These are phyloP conservation scores for Aspergillus steynii DNA, from an alignment of 495 filamentous ascomycete genomes.

Conservation along the genomic window DNA sequence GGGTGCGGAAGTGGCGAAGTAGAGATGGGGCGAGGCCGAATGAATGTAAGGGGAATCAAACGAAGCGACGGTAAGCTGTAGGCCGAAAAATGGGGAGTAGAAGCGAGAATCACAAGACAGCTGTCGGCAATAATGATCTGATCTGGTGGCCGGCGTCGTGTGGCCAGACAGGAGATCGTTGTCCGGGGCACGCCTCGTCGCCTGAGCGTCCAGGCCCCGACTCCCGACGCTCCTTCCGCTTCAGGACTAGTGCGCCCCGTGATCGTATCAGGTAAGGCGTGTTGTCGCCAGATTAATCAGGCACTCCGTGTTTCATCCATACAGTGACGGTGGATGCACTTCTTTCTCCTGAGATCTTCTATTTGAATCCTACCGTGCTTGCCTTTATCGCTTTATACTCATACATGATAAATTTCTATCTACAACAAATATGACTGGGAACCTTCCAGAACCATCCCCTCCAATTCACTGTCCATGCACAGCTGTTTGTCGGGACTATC, in stretches of 20 bases:
- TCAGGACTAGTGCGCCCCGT: slow-evolving; percentile 7
- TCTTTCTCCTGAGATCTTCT: too few relatives aligned
- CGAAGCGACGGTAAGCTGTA: not conserved
- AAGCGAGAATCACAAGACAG: slow-evolving; percentile 23
- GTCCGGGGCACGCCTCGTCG: slow-evolving; percentile 10
- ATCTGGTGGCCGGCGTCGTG: slow-evolving; percentile 3
- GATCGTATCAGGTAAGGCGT: slow-evolving; percentile 5
- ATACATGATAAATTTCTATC: too few relatives aligned
- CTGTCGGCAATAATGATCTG: slow-evolving; percentile 1
- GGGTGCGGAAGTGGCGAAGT: slow-evolving; percentile 24
- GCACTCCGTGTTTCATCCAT: not conserved
- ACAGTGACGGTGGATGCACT: too few relatives aligned
- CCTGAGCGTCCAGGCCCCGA: slow-evolving; percentile 20
- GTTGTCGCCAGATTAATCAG: not conserved
- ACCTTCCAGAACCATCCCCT: too few relatives aligned
- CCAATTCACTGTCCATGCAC: too few relatives aligned
- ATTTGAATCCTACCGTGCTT: too few relatives aligned
- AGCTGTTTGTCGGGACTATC: not conserved
- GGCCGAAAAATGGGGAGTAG: not conserved
- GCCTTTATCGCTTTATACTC: too few relatives aligned
- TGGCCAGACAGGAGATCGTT: slow-evolving; percentile 9
- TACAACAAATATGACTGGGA: too few relatives aligned
- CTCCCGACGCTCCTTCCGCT: slow-evolving; percentile 1
- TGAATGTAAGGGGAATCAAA: slow-evolving; percentile 13
- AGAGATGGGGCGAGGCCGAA: slow-evolving; percentile 9